These are phyloP conservation scores for Epichloe gansuensis DNA, from an alignment of 2,329 filamentous ascomycete genomes.

Conservation along the genomic window DNA sequence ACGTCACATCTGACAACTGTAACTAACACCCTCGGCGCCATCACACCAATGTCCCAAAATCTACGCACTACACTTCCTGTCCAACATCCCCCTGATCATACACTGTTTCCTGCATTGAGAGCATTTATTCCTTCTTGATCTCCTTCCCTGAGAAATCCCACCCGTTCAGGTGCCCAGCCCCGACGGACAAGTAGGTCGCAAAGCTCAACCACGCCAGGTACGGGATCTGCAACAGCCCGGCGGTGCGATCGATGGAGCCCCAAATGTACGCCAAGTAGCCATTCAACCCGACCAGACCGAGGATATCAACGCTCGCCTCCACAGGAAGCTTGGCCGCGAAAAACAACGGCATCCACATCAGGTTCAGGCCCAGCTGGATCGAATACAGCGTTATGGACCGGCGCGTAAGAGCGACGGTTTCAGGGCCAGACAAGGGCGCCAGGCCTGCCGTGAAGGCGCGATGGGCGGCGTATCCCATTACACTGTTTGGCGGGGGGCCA, in stretches of 20 bases:
- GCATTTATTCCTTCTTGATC: constrained; percentile 7
- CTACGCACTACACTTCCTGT: no score
- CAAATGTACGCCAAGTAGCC: constrained; percentile 65
- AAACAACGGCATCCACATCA: constrained; percentile 88
- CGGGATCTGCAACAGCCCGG: constrained; percentile 63
- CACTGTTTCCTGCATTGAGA: no score
- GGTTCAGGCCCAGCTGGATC: constrained; percentile 71
- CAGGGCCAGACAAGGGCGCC: constrained; percentile 38
- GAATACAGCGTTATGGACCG: constrained; percentile 68
- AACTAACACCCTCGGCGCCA: background rate
- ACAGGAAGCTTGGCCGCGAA: constrained; percentile 64
- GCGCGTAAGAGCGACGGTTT: constrained; percentile 45
- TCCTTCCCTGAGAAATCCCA: constrained; percentile 43
- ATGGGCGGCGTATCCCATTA: constrained; percentile 85
- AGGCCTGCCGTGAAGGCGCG: constrained; percentile 56
- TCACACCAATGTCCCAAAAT: no score
- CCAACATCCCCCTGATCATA: no score
- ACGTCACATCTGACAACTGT: background rate
- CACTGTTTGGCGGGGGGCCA: constrained; percentile 13
- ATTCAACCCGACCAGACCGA: constrained; percentile 58
- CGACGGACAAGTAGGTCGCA: constrained; percentile 70
- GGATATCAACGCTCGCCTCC: constrained; percentile 62
- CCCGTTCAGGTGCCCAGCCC: constrained; percentile 53
- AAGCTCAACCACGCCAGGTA: constrained; percentile 82
- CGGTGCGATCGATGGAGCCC: constrained; percentile 57